Percentiles rank a stretch among this genome's conserved stretches.
phyloP scores from a whole-genome alignment of 768 basidiomycete genomes.

The Suillus lakei region DNA sequence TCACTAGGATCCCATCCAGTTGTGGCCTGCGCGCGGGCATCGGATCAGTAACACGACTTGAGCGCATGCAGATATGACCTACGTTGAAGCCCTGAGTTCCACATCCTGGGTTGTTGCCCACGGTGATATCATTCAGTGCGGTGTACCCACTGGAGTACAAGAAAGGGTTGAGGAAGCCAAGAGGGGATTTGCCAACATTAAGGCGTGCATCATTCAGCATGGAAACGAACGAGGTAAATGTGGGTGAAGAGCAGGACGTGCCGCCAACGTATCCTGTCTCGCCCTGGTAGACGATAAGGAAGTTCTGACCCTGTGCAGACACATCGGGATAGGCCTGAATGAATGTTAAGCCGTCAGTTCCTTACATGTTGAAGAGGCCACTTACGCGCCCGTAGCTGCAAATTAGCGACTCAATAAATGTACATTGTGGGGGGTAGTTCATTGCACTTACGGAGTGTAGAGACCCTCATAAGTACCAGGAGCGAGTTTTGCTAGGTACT shows the following conservation, averaged over 20 bases:
- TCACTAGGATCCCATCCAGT: slow-evolving; percentile 64
- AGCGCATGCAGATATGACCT: slow-evolving; percentile 25
- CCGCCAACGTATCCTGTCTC: slow-evolving; percentile 30
- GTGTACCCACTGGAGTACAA: slow-evolving; percentile 48
- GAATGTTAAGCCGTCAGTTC: slow-evolving; percentile 1
- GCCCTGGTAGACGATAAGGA: slow-evolving; percentile 50
- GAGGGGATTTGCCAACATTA: slow-evolving; percentile 33
- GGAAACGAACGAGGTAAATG: slow-evolving; percentile 38
- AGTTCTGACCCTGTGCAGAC: slow-evolving; percentile 59
- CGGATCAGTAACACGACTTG: not conserved
- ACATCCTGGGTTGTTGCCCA: slow-evolving; percentile 50
- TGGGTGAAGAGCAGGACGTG: slow-evolving; percentile 40
- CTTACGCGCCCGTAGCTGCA: slow-evolving; percentile 57
- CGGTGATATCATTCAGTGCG: slow-evolving; percentile 55
- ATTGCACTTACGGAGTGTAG: slow-evolving; percentile 57
- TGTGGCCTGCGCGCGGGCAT: slow-evolving; percentile 41
- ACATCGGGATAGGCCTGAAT: slow-evolving; percentile 67
- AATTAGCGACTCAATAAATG: slow-evolving; percentile 11
- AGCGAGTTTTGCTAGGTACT: slow-evolving; percentile 51
- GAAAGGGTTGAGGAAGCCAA: slow-evolving; percentile 54
- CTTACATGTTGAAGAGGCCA: not conserved
- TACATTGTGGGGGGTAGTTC: slow-evolving; percentile 15
- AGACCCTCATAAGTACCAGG: slow-evolving; percentile 58
- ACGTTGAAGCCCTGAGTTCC: slow-evolving; percentile 46
- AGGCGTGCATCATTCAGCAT: slow-evolving; percentile 46